phyloP scores from a whole-genome alignment of 768 basidiomycete species.

The Suillus hirtellus region DNA sequence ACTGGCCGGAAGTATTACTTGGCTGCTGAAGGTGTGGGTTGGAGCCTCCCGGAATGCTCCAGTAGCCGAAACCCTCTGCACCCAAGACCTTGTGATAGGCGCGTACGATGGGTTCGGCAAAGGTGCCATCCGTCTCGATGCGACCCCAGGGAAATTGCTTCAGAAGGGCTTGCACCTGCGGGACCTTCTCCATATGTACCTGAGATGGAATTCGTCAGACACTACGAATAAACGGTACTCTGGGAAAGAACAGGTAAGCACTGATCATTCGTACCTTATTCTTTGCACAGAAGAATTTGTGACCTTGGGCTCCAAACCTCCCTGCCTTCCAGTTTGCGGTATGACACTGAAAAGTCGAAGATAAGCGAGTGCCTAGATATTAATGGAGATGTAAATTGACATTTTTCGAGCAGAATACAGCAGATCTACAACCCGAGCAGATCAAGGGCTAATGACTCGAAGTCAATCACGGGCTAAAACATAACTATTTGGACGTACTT shows the following conservation, averaged over 20 bases:
- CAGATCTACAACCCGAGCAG: conserved; percentile 31
- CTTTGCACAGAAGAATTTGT: conserved; percentile 35
- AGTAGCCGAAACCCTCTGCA: conserved; percentile 40
- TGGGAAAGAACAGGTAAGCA: not conserved
- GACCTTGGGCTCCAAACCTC: conserved; percentile 29
- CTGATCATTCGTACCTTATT: conserved; percentile 31
- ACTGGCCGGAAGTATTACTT: conserved; percentile 8
- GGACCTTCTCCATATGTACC: conserved; percentile 39
- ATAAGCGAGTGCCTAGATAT: not conserved
- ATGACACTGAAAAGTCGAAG: conserved; percentile 32
- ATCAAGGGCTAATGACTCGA: conserved; percentile 22
- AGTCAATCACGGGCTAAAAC: not conserved
- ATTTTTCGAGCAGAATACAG: conserved; percentile 33
- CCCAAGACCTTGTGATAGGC: conserved; percentile 42
- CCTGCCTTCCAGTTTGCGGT: conserved; percentile 36
- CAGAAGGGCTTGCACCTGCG: conserved; percentile 34
- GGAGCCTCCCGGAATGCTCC: conserved; percentile 40
- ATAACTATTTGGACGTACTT: conserved; percentile 18
- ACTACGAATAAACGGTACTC: not conserved
- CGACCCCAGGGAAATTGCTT: conserved; percentile 45
- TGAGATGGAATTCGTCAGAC: conserved; percentile 13
- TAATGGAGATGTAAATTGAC: conserved; percentile 12
- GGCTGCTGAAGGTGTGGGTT: conserved; percentile 30
- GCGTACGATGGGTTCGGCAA: conserved; percentile 33
- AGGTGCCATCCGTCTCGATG: conserved; percentile 43